Percentiles rank a stretch among this genome's conserved stretches.
Conservation (phyloP, 2,329 filamentous ascomycete genomes). For the Hypoxylon sp. region DNA sequence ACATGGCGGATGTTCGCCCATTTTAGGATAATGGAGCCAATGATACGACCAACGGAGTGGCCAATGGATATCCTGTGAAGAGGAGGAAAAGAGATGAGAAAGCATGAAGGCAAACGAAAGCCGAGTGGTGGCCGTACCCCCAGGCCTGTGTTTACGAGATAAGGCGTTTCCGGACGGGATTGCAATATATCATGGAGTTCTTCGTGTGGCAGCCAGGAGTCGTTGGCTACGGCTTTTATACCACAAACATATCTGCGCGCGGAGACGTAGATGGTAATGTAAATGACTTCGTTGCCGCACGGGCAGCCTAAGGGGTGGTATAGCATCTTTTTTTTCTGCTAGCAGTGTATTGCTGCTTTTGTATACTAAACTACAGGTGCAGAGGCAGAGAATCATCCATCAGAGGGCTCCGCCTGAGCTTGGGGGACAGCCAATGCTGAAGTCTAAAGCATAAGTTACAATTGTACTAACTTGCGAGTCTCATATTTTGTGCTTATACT, state of each 20-base stretch:
- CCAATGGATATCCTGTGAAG: neutral
- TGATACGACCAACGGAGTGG: neutral
- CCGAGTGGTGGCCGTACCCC: neutral
- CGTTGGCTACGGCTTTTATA: conserved; percentile 41
- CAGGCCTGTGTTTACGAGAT: conserved; percentile 21
- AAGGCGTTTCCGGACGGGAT: conserved; percentile 39
- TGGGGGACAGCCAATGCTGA: conserved; percentile 6
- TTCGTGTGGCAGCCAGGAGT: conserved; percentile 34
- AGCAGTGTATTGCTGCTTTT: conserved; percentile 18
- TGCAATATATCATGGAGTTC: conserved; percentile 36
- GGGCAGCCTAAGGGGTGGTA: neutral
- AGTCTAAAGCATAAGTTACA: conserved; percentile 7
- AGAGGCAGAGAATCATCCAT: conserved; percentile 2
- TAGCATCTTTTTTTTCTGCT: conserved; percentile 22
- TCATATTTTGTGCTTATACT: neutral
- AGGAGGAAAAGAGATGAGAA: neutral
- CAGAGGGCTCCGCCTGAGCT: conserved; percentile 4
- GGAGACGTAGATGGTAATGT: conserved; percentile 25
- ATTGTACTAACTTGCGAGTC: neutral
- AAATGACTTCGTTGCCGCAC: conserved; percentile 11
- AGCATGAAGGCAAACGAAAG: neutral
- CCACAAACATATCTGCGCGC: conserved; percentile 27
- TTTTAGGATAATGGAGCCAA: conserved; percentile 34
- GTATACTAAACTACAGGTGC: conserved; percentile 43
- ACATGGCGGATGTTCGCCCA: conserved; percentile 59